These are phyloP conservation scores for Penicillium fimorum DNA, from an alignment of 495 filamentous ascomycete genomes.

Conservation along the genomic window DNA sequence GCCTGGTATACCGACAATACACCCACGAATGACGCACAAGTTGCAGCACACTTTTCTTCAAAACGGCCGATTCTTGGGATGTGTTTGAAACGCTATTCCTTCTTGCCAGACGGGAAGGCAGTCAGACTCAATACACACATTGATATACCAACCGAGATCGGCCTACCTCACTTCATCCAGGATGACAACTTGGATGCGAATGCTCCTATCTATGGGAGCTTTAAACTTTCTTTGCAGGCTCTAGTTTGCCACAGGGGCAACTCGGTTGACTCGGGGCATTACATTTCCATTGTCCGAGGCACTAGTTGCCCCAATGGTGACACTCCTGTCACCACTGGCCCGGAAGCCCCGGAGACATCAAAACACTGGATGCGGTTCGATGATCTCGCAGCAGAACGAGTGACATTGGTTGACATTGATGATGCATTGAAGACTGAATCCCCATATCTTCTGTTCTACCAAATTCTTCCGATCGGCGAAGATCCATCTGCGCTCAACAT, in stretches of 20 bases:
- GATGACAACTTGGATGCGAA: slow-evolving; percentile 67
- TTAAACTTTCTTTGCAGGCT: slow-evolving; percentile 86
- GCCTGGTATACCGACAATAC: slow-evolving; percentile 70
- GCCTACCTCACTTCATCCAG: slow-evolving; percentile 83
- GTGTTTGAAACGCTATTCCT: slow-evolving; percentile 86
- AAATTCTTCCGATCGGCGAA: slow-evolving; percentile 81
- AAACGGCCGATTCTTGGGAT: slow-evolving; percentile 84
- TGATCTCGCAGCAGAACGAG: slow-evolving; percentile 71
- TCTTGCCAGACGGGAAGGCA: slow-evolving; percentile 64
- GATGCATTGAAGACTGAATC: slow-evolving; percentile 76
- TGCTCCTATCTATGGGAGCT: slow-evolving; percentile 70
- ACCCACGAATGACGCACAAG: slow-evolving; percentile 65
- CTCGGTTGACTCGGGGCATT: slow-evolving; percentile 89
- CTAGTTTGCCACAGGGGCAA: slow-evolving; percentile 88
- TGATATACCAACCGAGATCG: slow-evolving; percentile 89
- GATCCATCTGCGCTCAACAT: slow-evolving; percentile 55
- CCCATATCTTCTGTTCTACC: slow-evolving; percentile 93
- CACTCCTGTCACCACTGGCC: slow-evolving; percentile 45
- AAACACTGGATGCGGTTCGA: slow-evolving; percentile 88
- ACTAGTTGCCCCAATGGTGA: slow-evolving; percentile 41
- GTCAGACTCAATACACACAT: slow-evolving; percentile 73
- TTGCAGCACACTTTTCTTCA: slow-evolving; percentile 68
- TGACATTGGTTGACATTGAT: slow-evolving; percentile 74
- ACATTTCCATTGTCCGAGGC: slow-evolving; percentile 77
- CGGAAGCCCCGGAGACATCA: slow-evolving; percentile 51